Base-by-base conservation (phyloP, 2,329 filamentous ascomycete genomes). In the Fusarium kyushuense region DNA sequence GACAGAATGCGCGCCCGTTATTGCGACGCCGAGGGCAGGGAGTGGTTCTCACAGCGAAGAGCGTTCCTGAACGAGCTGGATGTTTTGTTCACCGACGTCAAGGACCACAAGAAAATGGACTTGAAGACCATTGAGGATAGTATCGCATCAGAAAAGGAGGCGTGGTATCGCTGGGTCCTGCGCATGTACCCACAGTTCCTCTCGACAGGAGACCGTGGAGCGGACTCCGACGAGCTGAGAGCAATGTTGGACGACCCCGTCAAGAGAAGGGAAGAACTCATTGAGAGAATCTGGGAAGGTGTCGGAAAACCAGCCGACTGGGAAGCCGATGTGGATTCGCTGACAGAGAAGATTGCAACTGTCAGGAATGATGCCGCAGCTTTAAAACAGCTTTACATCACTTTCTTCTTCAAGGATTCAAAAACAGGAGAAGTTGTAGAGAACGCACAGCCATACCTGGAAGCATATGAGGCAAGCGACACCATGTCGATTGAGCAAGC, bases 1-100 rank as follows among this genome's bases (percentile, higher is more conserved):
- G 81, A 84, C 33, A 78, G 79, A 33, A 78, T 88, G 72, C 76
- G 78, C 21, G 65, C 68, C 40, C 71, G 79, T 14, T 82, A 79
- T 54, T 74, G 71, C 48, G 76, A 77, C n/a, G 75, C 74, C 27
- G 61, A 73, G 41, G 77, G 76, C 19, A 74, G 70, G 21, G 84
- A 86, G 72, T 88, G 86, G 86, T 87, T 87, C 73, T 78, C 82
- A 4, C 79, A 81, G 45, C 78, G 84, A 32, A 78, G 78, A 30
- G 77, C 77, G 10, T 87, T 88, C 60, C 76, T 87, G 23, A 77
- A 80, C 53, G 83, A 84, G 55, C 78, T 88, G 13, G 83, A 84
- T 63, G 74, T 75, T 45, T 72, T 86, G 45, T 83, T 88, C 63
- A 75, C 82, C 7, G 82, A 84, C 51, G 84, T 82, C 52, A 82